A percentile compares a stretch with the other conserved stretches of the same genome.
Conservation (phyloP, 805 yeast species). For the Candida patagonica region DNA sequence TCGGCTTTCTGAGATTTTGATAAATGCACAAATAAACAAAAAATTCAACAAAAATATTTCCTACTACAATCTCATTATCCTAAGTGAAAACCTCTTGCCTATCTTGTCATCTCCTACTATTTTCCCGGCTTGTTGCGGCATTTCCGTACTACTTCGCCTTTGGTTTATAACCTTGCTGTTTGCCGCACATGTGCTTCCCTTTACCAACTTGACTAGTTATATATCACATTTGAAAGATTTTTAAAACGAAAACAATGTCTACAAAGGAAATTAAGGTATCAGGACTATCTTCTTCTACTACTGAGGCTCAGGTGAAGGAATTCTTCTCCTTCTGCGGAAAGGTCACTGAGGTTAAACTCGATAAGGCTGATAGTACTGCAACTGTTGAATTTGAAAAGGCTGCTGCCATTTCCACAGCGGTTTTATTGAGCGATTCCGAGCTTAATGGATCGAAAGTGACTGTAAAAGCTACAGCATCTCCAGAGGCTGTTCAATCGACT, state of each 20-base stretch:
- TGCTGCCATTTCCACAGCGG: slow-evolving; percentile 62
- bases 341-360: slow-evolving; percentile 24
- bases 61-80: too few species aligned
- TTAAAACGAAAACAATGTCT: slow-evolving; percentile 4
- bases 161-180: too few species aligned
- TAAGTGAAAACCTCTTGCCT: too few species aligned
- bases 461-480: slow-evolving; percentile 31
- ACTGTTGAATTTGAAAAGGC: slow-evolving; percentile 46
- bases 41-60: too few species aligned
- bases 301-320: slow-evolving; percentile 45
- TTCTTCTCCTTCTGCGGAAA: slow-evolving; percentile 73
- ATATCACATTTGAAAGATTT: background rate
- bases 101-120: too few species aligned
- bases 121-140: too few species aligned
- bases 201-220: background rate
- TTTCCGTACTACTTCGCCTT: too few species aligned
- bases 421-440: slow-evolving; percentile 64
- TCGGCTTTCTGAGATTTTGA: too few species aligned
- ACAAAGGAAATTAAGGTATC: slow-evolving; percentile 27
- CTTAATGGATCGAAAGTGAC: slow-evolving; percentile 48
- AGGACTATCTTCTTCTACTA: slow-evolving; percentile 42
- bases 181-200: background rate
- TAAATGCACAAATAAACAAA: too few species aligned
- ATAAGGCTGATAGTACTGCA: slow-evolving; percentile 28
- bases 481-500: slow-evolving; percentile 13